Percentiles rank a stretch among this genome's conserved stretches.
These are phyloP conservation scores for Lindgomyces ingoldianus DNA, from an alignment of 495 filamentous ascomycete species.

Conservation along the genomic window DNA sequence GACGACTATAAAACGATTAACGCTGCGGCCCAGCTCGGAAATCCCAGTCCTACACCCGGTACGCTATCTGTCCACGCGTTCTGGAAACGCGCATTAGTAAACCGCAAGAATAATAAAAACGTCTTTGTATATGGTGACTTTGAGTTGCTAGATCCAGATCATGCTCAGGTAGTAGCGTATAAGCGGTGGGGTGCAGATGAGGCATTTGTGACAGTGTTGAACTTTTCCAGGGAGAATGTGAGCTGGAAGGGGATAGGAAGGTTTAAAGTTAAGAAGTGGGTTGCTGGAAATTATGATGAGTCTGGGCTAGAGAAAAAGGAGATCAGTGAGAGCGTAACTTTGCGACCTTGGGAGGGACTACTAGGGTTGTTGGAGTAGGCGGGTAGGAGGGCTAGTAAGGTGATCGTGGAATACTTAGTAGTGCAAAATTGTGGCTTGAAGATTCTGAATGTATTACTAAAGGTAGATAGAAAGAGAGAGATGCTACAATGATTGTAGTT, in stretches of 20 bases:
- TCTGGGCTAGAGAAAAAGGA: conserved; percentile 34
- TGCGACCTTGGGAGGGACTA: conserved; percentile 47
- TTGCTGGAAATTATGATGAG: conserved; percentile 46
- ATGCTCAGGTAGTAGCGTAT: conserved; percentile 49
- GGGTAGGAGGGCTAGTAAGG: neutral
- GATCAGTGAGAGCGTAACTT: conserved; percentile 28
- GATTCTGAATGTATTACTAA: too few relatives aligned
- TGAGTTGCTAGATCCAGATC: conserved; percentile 42
- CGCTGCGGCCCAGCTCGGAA: conserved; percentile 37
- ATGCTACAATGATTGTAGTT: neutral
- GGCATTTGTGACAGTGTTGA: conserved; percentile 47
- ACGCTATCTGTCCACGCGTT: conserved; percentile 48
- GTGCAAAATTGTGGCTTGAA: neutral
- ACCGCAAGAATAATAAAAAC: conserved; percentile 48
- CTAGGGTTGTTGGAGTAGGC: conserved; percentile 34
- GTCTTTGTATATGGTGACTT: conserved; percentile 53
- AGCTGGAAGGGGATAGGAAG: conserved; percentile 44
- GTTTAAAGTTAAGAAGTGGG: conserved; percentile 46
- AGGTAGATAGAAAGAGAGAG: too few relatives aligned
- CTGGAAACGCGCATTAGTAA: conserved; percentile 48
- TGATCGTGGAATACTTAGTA: neutral
- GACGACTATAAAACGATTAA: conserved; percentile 44
- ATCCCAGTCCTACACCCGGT: conserved; percentile 14
- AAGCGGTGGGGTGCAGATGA: conserved; percentile 38
- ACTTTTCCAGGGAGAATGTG: conserved; percentile 47